Conservation (phyloP, 768 basidiomycete species). For the Pleurotus citrinopileatus region DNA sequence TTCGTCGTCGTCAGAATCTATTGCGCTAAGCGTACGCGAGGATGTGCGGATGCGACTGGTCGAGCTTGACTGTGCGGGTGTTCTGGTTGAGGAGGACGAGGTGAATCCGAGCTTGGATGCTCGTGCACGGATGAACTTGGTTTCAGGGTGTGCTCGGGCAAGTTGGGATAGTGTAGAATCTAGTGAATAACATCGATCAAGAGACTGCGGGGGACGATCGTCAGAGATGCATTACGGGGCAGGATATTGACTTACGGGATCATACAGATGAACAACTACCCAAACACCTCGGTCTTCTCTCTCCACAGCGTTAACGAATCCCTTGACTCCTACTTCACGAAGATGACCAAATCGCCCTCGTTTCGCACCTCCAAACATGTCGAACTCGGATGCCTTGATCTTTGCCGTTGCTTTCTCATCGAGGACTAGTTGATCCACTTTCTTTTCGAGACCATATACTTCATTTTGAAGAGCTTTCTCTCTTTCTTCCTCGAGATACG, state of each 20-base stretch:
- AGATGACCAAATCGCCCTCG: conserved; percentile 73
- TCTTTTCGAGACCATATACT: conserved; percentile 34
- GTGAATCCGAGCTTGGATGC: conserved; percentile 77
- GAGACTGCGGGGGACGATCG: conserved; percentile 41
- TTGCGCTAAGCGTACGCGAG: conserved; percentile 11
- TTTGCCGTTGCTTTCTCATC: conserved; percentile 33
- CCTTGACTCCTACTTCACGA: conserved; percentile 72
- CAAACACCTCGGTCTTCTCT: conserved; percentile 64
- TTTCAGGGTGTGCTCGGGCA: conserved; percentile 65
- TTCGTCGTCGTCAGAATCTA: conserved; percentile 25
- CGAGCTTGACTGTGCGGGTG: background rate
- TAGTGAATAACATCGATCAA: conserved; percentile 70
- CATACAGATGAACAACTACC: conserved; percentile 87
- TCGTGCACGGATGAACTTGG: conserved; percentile 82
- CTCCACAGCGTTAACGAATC: conserved; percentile 75
- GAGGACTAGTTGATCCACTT: conserved; percentile 41
- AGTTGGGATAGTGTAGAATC: conserved; percentile 68
- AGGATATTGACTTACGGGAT: conserved; percentile 51
- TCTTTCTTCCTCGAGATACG: conserved; percentile 75
- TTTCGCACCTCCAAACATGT: conserved; percentile 45
- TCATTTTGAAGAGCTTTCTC: conserved; percentile 35
- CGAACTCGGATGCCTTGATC: conserved; percentile 27
- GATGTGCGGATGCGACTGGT: conserved; percentile 24
- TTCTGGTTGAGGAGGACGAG: background rate
- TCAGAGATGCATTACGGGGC: conserved; percentile 4